Evolutionary conservation across 768 basidiomycete species (phyloP), one percentile per base, ranked within the genome.

Genomic region (Suillus tomentosus): DNA sequence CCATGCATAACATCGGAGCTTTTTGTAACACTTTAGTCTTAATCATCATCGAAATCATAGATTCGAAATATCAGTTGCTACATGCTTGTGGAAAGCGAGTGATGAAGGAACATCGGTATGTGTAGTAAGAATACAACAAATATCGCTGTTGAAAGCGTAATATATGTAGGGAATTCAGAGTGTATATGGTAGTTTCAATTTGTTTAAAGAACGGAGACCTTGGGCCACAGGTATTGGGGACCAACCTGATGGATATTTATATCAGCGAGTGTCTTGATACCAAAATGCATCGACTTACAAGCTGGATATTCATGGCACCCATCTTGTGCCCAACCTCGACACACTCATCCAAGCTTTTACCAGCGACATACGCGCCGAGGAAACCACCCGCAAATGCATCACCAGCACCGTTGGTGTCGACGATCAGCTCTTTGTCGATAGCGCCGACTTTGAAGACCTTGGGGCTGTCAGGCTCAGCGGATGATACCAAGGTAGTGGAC

Each of bases 361-460:
- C 95, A 42, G 84, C 76, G 60, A 93, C 88, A 62, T 86, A 82
- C 2, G 90, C 96, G 59, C 94, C 97, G 61, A 98, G 78, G 85
- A 99, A 96, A 45, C 93, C 97, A 64, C 96, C 97, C 31, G 95
- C 95, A 71, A 99, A 99, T 50, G 94, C 94, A 75, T 99, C 96
- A 50, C 97, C 97, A 24, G 97, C 97, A 60, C 94, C 97, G 77
- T 99, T 99, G 56, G 97, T 99, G 76, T 99, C 97, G 64, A 97
- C 90, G 68, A 97, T 95, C 76, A 88, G 70, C 47, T 80, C 83
- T 61, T 83, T 81, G 54, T 72, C 69, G 64, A 96, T 79, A 45
- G 82, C 78, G 60, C 79, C 73, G 58, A 96, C 93, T 4, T 79
- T 63, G 76, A 80, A 90, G 17, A 79, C 70, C 78, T 87, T 86